phyloP scores from a whole-genome alignment of 345 rosid species.

The Gossypium longicalyx region DNA sequence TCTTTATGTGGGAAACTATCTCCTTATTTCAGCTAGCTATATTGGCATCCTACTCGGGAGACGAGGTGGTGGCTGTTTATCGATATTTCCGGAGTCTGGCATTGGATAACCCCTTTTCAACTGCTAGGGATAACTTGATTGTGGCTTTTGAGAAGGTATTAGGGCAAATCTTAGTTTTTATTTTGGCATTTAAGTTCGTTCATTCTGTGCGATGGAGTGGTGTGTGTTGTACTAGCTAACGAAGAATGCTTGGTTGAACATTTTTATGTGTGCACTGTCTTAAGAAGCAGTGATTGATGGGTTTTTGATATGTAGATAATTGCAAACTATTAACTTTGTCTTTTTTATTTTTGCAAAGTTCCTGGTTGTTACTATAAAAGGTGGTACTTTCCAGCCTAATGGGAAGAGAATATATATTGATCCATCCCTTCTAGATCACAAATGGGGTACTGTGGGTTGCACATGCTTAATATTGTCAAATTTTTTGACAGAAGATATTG shows the following conservation, averaged over 20 bases:
- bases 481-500: neutral
- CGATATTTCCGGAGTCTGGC: slow-evolving; percentile 97
- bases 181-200: neutral
- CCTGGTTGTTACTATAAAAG: neutral
- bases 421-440: neutral
- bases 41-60: slow-evolving; percentile 79
- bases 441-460: neutral
- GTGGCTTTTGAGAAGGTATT: slow-evolving; percentile 95
- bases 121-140: slow-evolving; percentile 96
- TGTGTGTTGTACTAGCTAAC: neutral
- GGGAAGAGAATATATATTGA: neutral
- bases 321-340: neutral
- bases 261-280: neutral
- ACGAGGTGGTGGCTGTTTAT: slow-evolving; percentile 76
- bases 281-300: neutral
- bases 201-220: neutral
- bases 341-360: neutral
- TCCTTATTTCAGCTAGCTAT: slow-evolving; percentile 81
- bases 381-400: neutral
- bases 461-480: neutral
- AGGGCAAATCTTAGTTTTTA: neutral
- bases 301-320: neutral
- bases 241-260: neutral
- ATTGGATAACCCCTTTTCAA: slow-evolving; percentile 78
- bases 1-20: slow-evolving; percentile 4